phyloP scores from a whole-genome alignment of 177 flowering plant genomes.

The Tripterygium wilfordii region DNA sequence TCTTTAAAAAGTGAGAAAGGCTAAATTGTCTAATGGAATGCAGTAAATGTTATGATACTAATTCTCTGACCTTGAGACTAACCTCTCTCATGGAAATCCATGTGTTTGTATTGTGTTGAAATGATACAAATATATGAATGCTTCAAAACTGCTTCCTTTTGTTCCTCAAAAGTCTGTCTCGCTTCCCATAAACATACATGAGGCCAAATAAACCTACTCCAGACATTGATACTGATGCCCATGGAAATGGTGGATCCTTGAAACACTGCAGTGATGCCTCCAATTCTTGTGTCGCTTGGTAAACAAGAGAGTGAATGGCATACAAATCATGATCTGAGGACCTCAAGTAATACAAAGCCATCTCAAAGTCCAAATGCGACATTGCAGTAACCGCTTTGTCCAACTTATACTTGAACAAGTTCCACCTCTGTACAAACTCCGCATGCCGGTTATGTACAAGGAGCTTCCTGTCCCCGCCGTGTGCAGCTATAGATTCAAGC shows the following conservation, averaged over 20 bases:
- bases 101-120: conserved; percentile 21
- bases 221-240: conserved; percentile 53
- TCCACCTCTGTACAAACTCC: conserved; percentile 86
- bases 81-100: conserved; percentile 22
- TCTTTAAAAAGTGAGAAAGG: no score
- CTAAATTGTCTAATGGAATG: no score
- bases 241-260: conserved; percentile 95
- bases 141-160: conserved; percentile 91
- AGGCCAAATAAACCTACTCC: conserved; percentile 37
- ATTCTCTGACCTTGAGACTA: conserved; percentile 1
- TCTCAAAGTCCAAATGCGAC: conserved; percentile 82
- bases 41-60: conserved; percentile 6
- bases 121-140: conserved; percentile 22
- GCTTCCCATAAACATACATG: conserved; percentile 49
- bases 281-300: conserved; percentile 73
- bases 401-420: conserved; percentile 79
- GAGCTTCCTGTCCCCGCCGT: conserved; percentile 74
- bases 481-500: conserved; percentile 63
- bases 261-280: conserved; percentile 92
- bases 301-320: conserved; percentile 75
- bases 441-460: conserved; percentile 45
- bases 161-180: conserved; percentile 66
- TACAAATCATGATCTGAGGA: conserved; percentile 89
- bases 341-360: conserved; percentile 66
- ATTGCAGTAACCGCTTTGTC: conserved; percentile 75